Percentiles rank a stretch among this genome's conserved stretches.
phyloP scores from a whole-genome alignment of 1,139 yeast genomes.

The Suhomyces maxii region DNA sequence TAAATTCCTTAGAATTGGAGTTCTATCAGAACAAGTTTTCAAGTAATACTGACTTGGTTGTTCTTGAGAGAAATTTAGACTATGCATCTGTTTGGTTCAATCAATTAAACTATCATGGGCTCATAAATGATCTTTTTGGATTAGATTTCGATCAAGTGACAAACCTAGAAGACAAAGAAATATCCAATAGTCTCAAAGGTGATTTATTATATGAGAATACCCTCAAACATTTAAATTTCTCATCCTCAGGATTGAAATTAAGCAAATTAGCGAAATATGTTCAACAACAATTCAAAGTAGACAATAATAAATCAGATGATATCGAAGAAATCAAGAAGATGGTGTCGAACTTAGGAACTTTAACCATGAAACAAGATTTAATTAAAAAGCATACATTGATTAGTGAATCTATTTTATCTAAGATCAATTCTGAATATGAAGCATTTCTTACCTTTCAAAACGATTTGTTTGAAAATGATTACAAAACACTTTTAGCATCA shows the following conservation, averaged over 20 bases:
- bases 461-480: constrained; percentile 61
- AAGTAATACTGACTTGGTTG: constrained; percentile 61
- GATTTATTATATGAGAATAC: constrained; percentile 27
- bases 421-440: constrained; percentile 54
- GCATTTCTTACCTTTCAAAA: constrained; percentile 70
- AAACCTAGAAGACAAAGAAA: constrained; percentile 13
- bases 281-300: constrained; percentile 66
- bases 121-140: constrained; percentile 70
- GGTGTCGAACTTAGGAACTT: constrained; percentile 66
- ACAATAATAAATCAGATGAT: constrained; percentile 49
- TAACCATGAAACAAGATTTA: constrained; percentile 67
- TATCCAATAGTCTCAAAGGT: constrained; percentile 4
- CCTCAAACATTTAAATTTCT: constrained; percentile 71
- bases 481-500: constrained; percentile 49
- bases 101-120: constrained; percentile 81
- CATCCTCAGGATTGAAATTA: constrained; percentile 72
- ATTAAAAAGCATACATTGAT: constrained; percentile 75
- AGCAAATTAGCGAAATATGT: constrained; percentile 70
- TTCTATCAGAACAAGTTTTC: constrained; percentile 35
- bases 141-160: constrained; percentile 25
- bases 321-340: constrained; percentile 69
- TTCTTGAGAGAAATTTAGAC: constrained; percentile 78
- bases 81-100: constrained; percentile 66
- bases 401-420: constrained; percentile 65
- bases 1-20: constrained; percentile 38